Evolutionary conservation across 1,139 yeast species (phyloP), one percentile per base, ranked within the genome.

Genomic region (Sugiyamaella japonica): DNA sequence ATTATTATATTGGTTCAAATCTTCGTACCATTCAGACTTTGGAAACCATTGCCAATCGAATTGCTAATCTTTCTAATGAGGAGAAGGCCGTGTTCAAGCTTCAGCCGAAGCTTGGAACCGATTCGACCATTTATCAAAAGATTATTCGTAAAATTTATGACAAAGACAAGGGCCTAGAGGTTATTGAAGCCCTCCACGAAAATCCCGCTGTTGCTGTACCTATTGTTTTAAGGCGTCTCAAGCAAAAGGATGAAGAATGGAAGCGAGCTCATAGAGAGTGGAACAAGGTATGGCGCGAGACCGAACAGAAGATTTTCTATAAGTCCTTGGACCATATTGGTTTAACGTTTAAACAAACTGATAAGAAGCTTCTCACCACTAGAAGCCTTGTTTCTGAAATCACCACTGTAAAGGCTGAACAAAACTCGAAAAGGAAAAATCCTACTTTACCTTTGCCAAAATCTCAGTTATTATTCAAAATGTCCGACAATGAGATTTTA

Each of bases 181-280:
- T 93, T 23, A 89, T 93, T 64, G 96, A 90, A 66, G 97, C 98
- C 1, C 76, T 93, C 50, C 98, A 93, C 68, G 97, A 91, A 62
- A 86, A 88, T 64, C 99, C 99, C 2, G 89, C 95, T 1, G 83
- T 90, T 56, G 96, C 99, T 1, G 96, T 93, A 16, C 99, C 99
- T 1, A 84, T 93, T 61, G 95, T 93, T 12, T 77, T 93, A 68
- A 87, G 86, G 65, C 82, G 99, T 68, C 81, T 93, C 70, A 93
- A 93, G 72, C 98, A 93, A 73, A 93, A 93, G 73, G 99, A 95
- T 70, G 98, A 93, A 73, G 99, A 93, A 72, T 93, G 99, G 99
- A 89, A 91, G 71, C 83, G 97, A 61, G 93, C 97, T 1, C 99
- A 93, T 67, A 82, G 99, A 64, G 99, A 95, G 71, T 93, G 99